phyloP scores from a whole-genome alignment of 2,329 filamentous ascomycete species.

The Alternaria rosae region DNA sequence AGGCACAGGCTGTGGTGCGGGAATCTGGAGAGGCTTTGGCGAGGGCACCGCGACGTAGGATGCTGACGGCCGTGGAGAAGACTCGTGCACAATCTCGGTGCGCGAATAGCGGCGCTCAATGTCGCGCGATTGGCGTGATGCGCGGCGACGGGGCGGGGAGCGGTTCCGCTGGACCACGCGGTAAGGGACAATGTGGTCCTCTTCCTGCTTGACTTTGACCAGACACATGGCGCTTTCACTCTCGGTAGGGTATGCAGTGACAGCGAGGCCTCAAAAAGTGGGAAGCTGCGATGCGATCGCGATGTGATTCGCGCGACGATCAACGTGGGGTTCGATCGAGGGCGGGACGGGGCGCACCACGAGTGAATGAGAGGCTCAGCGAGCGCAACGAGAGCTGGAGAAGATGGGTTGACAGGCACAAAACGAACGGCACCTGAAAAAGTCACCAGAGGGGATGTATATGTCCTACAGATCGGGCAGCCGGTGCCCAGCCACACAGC shows the following conservation, averaged over 20 bases:
- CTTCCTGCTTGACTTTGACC: slow-evolving; percentile 55
- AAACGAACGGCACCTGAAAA: slow-evolving; percentile 26
- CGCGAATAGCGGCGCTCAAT: slow-evolving; percentile 38
- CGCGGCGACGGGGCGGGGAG: slow-evolving; percentile 41
- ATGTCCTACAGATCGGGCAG: slow-evolving; percentile 30
- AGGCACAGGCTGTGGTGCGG: slow-evolving; percentile 52
- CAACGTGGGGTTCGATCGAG: slow-evolving; percentile 30
- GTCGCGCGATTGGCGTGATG: slow-evolving; percentile 29
- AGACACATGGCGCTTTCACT: slow-evolving; percentile 53
- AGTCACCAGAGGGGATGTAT: slow-evolving; percentile 26
- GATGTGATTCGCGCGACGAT: slow-evolving; percentile 44
- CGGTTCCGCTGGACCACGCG: slow-evolving; percentile 42
- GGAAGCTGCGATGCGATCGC: slow-evolving; percentile 35
- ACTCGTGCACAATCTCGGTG: slow-evolving; percentile 42
- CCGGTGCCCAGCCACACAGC: slow-evolving; percentile 42
- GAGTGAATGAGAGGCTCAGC: slow-evolving; percentile 7
- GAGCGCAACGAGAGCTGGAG: neutral
- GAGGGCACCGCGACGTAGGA: slow-evolving; percentile 45
- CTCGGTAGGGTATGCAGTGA: slow-evolving; percentile 6
- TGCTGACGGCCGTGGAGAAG: slow-evolving; percentile 34
- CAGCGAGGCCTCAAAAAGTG: slow-evolving; percentile 5
- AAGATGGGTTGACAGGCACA: slow-evolving; percentile 8
- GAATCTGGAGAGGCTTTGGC: slow-evolving; percentile 44
- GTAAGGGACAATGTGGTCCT: slow-evolving; percentile 53
- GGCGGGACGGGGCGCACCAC: slow-evolving; percentile 16